phyloP scores from a whole-genome alignment of 2,329 filamentous ascomycete species.

The Penicillium crustosum region DNA sequence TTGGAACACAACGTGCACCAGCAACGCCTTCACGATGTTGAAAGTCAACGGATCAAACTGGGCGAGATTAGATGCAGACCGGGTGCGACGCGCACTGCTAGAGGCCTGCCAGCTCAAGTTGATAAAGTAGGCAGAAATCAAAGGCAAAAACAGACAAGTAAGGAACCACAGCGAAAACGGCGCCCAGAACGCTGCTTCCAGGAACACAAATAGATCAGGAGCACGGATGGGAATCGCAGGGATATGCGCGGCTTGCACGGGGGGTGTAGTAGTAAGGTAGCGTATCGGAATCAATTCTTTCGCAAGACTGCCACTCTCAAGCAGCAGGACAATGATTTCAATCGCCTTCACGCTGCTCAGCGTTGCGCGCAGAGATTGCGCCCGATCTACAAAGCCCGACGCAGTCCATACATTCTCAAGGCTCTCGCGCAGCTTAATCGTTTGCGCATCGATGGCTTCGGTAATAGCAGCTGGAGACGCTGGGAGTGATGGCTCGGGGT shows the following conservation, averaged over 20 bases:
- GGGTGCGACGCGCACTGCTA: slow-evolving; percentile 26
- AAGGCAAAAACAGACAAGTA: slow-evolving; percentile 70
- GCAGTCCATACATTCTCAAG: slow-evolving; percentile 37
- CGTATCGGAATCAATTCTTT: slow-evolving; percentile 68
- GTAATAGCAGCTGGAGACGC: slow-evolving; percentile 52
- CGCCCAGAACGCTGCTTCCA: slow-evolving; percentile 79
- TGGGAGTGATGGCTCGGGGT: slow-evolving; percentile 25
- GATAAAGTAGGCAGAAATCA: slow-evolving; percentile 80
- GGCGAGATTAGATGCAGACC: slow-evolving; percentile 22
- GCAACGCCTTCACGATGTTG: slow-evolving; percentile 80
- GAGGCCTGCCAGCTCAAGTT: slow-evolving; percentile 67
- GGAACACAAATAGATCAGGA: slow-evolving; percentile 76
- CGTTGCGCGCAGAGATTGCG: slow-evolving; percentile 64
- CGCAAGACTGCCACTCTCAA: slow-evolving; percentile 71
- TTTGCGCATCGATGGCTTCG: slow-evolving; percentile 71
- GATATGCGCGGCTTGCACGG: slow-evolving; percentile 56
- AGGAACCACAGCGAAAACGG: slow-evolving; percentile 73
- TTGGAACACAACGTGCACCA: slow-evolving; percentile 77
- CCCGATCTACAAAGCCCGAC: slow-evolving; percentile 46
- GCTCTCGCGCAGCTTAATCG: slow-evolving; percentile 38
- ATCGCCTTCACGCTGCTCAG: slow-evolving; percentile 70
- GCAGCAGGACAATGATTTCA: slow-evolving; percentile 63
- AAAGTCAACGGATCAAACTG: slow-evolving; percentile 81
- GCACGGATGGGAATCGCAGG: slow-evolving; percentile 63
- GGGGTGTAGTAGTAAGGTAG: slow-evolving; percentile 71